Conservation (phyloP, 225 moss, liverwort and hornwort species). For the Physcomitrellopsis africana region DNA sequence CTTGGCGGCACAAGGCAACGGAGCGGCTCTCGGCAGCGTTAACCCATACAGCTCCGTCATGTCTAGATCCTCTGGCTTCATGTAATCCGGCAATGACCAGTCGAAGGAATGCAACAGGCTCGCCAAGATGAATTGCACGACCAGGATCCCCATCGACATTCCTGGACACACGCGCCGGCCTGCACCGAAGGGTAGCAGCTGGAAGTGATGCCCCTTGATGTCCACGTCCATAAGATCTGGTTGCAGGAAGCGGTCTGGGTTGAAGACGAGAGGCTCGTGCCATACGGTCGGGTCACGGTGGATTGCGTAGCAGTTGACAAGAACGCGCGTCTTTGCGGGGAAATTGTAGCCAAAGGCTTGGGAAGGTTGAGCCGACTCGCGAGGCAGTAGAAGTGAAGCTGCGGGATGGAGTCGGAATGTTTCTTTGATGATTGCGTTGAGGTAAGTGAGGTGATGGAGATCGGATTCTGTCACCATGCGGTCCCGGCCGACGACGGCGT, state of each 20-base stretch:
- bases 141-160: conserved; percentile 36
- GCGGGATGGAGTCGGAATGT: conserved; percentile 42
- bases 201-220: conserved; percentile 51
- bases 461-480: conserved; percentile 43
- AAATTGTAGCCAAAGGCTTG: conserved; percentile 44
- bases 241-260: conserved; percentile 39
- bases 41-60: conserved; percentile 46
- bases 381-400: conserved; percentile 45
- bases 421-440: conserved; percentile 46
- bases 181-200: conserved; percentile 55
- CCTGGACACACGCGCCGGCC: conserved; percentile 63
- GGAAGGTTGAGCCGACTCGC: conserved; percentile 21
- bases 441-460: conserved; percentile 26
- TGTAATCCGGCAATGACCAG: conserved; percentile 33
- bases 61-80: conserved; percentile 33
- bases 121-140: conserved; percentile 50
- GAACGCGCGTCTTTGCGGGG: conserved; percentile 37
- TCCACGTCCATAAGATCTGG: background rate
- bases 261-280: conserved; percentile 33
- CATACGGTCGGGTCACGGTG: conserved; percentile 39
- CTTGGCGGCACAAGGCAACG: conserved; percentile 32
- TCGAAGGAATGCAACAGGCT: conserved; percentile 58
- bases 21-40: conserved; percentile 36
- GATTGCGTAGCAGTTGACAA: conserved; percentile 50
- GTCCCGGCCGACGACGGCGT: conserved; percentile 18